These are phyloP conservation scores for maize (Zea mays) DNA, from an alignment of 176 grass and related monocot species.

Conservation along the genomic window Zm-B73-REFERENCE-NAM-5.0 NC_050096.1:241652001-241652500, in stretches of 20 bases:
- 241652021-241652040: slow-evolving; percentile 98
- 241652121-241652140: slow-evolving; percentile 91
- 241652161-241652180: background rate
- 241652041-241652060: slow-evolving; percentile 95
- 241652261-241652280: background rate
- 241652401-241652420: slow-evolving; percentile 89
- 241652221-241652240: background rate
- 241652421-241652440: slow-evolving; percentile 95
- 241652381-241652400: slow-evolving; percentile 43
- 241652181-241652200: background rate
- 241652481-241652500: slow-evolving; percentile 45
- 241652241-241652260: slow-evolving; percentile 9
- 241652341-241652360: background rate
- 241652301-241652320: slow-evolving; percentile 19
- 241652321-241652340: slow-evolving; percentile 25
- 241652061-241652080: slow-evolving; percentile 96
- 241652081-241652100: slow-evolving; percentile 90
- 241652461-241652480: slow-evolving; percentile 99
- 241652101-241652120: slow-evolving; percentile 96
- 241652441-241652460: slow-evolving; percentile 99
- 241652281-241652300: background rate
- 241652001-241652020: slow-evolving; percentile 55
- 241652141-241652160: slow-evolving; percentile 38
- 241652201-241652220: slow-evolving; percentile 13
- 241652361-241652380: background rate